Base-by-base conservation (phyloP, 2,329 filamentous ascomycete species). In the Ophiostoma fasciatum region DNA sequence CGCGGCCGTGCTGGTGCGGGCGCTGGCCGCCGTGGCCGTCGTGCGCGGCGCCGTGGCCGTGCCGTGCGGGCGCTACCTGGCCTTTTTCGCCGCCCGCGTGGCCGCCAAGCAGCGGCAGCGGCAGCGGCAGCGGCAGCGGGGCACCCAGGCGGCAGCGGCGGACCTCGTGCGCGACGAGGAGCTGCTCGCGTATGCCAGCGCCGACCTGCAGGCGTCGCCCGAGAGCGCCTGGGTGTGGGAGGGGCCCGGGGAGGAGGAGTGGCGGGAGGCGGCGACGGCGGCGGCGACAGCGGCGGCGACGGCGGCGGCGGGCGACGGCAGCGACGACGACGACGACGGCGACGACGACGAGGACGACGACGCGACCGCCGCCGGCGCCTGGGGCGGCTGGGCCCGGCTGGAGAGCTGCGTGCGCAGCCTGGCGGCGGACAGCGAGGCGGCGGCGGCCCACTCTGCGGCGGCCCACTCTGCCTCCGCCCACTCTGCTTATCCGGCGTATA, bases 151-250 rank as follows among this genome's bases (percentile, higher is more conserved):
- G 36, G 45, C 47, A 36, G 57, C 59, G 35, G 60, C 64, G 4
- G 49, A 52, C 1, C 47, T 68, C 14, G 33, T 62, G 31, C 63
- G 66, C 4, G 87, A 98, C 49, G 87, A 96, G 51, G 88, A 94
- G 52, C 69, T 96, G 46, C 61, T 96, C 20, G 82, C 78, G 0
- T 94, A 94, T 48, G 74, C 82, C 1, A 88, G 82, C 21, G 82
- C 78, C 0, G 90, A 96, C 56, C 64, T 92, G 49, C 88, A 96
- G 56, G 81, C 78, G 1, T 74, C 70, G n/a, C 65, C 68, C 0
- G 78, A 85, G 35, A 73, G 73, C 25, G 77, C 78, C 11, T 96
- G 88, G 88, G 71, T 87, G 4, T 94, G 87, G 88, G 76, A 79
- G 47, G 54, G 55, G 56, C 28, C n/a, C n/a, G n/a, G n/a, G n/a